Conservation (phyloP, 176 grass and related monocot species). For the Zoysia pacifica region DNA sequence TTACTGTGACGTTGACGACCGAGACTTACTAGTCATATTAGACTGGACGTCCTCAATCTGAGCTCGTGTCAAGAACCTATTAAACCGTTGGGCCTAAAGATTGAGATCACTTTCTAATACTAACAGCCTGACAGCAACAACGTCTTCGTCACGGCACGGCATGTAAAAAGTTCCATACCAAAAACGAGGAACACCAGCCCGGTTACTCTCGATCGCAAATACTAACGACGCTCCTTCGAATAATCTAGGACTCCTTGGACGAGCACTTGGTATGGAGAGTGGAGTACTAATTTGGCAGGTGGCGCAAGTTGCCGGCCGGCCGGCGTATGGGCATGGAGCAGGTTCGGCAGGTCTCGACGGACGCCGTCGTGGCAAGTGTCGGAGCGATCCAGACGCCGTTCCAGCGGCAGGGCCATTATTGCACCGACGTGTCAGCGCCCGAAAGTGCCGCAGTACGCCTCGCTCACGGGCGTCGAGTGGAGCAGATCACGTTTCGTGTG, state of each 20-base stretch:
- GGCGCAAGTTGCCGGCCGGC: no score
- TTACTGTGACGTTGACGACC: no score
- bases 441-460: background rate
- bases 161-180: conserved; percentile 11
- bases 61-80: no score
- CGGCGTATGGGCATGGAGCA: no score
- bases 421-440: conserved; percentile 16
- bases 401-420: conserved; percentile 34
- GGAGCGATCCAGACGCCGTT: conserved; percentile 27
- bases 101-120: no score
- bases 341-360: background rate
- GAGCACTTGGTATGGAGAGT: no score
- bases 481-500: no score
- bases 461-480: background rate
- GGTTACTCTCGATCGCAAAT: background rate
- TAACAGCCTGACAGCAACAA: conserved; percentile 17
- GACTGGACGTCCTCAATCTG: no score
- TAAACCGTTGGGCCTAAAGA: no score
- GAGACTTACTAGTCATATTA: no score
- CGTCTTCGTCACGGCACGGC: background rate
- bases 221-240: background rate
- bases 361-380: conserved; percentile 22
- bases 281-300: no score
- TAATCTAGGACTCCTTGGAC: no score
- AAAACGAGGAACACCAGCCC: conserved; percentile 33